Conservation (phyloP, 2,329 filamentous ascomycete genomes). For the Cadophora malorum region DNA sequence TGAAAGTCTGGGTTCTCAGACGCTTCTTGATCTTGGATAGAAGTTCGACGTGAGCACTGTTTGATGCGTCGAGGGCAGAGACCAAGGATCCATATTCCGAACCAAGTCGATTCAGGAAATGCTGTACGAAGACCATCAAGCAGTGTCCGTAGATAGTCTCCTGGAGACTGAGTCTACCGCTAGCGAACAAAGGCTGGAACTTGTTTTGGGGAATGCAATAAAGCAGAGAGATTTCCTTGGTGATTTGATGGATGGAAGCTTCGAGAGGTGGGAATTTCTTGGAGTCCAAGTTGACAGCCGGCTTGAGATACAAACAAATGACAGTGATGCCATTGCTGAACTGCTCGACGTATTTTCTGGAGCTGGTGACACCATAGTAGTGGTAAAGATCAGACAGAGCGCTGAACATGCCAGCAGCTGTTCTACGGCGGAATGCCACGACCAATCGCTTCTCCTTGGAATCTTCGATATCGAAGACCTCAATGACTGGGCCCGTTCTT, state of each 20-base stretch:
- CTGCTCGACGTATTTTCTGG: conserved; percentile 97
- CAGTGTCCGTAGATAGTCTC: conserved; percentile 98
- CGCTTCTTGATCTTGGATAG: conserved; percentile 95
- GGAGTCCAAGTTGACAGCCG: conserved; percentile 64
- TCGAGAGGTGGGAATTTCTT: conserved; percentile 79
- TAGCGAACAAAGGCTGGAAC: conserved; percentile 88
- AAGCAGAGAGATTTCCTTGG: conserved; percentile 94
- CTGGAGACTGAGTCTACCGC: conserved; percentile 86
- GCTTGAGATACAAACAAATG: conserved; percentile 93
- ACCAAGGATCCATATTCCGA: conserved; percentile 90
- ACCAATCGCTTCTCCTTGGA: conserved; percentile 93
- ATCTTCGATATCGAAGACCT: conserved; percentile 94
- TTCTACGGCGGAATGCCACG: conserved; percentile 91
- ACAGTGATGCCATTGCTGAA: conserved; percentile 98
- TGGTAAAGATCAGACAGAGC: conserved; percentile 96
- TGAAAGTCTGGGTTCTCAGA: conserved; percentile 95
- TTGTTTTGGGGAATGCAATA: conserved; percentile 99
- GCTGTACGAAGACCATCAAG: conserved; percentile 96
- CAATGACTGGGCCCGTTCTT: conserved; percentile 92
- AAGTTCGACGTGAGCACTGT: conserved; percentile 81
- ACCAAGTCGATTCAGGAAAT: conserved; percentile 91
- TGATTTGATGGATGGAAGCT: conserved; percentile 96
- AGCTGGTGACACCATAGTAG: conserved; percentile 96
- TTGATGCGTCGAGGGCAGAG: conserved; percentile 78
- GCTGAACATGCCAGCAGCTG: conserved; percentile 92